Conservation (phyloP, 2,329 filamentous ascomycete species). For the Chaetomiaceae sp. region DNA sequence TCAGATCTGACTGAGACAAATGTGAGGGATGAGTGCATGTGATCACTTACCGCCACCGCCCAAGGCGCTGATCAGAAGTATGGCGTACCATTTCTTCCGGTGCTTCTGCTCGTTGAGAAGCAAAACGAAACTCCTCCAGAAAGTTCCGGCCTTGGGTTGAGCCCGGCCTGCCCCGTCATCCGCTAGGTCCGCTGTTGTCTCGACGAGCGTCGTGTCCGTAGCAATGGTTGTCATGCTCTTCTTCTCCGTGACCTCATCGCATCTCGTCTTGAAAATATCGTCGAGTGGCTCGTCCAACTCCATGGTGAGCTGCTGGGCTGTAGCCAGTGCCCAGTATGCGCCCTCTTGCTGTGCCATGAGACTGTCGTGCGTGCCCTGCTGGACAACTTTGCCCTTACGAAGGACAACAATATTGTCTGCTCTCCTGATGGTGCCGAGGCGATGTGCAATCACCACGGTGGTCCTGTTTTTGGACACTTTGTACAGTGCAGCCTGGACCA, state of each 20-base stretch:
- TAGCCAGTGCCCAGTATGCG: conserved; percentile 62
- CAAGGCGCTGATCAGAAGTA: conserved; percentile 43
- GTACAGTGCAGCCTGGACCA: conserved; percentile 30
- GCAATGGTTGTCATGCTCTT: conserved; percentile 37
- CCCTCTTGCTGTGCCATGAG: conserved; percentile 57
- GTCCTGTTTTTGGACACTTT: conserved; percentile 28
- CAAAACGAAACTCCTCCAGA: conserved; percentile 49
- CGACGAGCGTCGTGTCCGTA: conserved; percentile 37
- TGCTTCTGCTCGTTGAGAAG: conserved; percentile 51
- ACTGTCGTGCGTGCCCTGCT: conserved; percentile 69
- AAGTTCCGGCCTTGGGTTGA: conserved; percentile 29
- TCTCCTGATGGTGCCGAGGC: conserved; percentile 67
- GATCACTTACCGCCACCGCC: conserved; percentile 27
- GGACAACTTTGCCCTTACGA: conserved; percentile 62
- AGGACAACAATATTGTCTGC: conserved; percentile 76
- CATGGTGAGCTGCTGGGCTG: conserved; percentile 53
- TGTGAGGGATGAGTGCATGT: too few species aligned
- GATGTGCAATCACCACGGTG: conserved; percentile 59
- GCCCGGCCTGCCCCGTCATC: conserved; percentile 23
- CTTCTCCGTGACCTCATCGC: conserved; percentile 32
- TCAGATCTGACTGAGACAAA: not conserved
- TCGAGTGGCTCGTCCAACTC: conserved; percentile 36
- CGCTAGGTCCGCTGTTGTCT: conserved; percentile 5
- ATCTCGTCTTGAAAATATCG: not conserved
- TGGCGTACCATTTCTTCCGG: conserved; percentile 45